Base-by-base conservation (phyloP, 306 rosid species). In the Trifolium dubium region DNA sequence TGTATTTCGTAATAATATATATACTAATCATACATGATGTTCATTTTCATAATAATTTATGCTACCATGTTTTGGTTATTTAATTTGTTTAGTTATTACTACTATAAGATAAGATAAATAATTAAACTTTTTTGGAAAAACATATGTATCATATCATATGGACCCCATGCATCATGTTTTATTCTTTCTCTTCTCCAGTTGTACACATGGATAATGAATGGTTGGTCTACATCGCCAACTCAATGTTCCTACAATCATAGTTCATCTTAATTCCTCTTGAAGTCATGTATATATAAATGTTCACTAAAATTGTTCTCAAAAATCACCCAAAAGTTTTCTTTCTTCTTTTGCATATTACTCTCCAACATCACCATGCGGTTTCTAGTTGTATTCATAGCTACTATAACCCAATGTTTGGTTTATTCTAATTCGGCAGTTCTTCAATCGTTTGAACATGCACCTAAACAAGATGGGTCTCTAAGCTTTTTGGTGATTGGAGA, bases 401-500 rank as follows among this genome's bases (percentile, higher is more conserved):
- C 41, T 67, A 29, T 74, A 61, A 62, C 28, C 9, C 40, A 67
- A 39, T 60, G 53, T 74, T 80, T 80, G 72, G 77, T 41, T 51
- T 60, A 30, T 28, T 61, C 69, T 32, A n/a, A n/a, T n/a, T 80
- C 39, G 0, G 77, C 73, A 53, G 55, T 13, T 34, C 69, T 80
- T 75, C 40, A 69, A 35, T 58, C 51, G 31, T 80, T 80, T 31
- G 64, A 75, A 28, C 55, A 69, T 19, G 63, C 76, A 15, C 68
- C 77, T 4, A 74, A 69, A 68, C 59, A 69, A 46, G 86, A 85
- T 40, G 89, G 81, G 1, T 79, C 92, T 41, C 79, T 90, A 15
- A 82, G 84, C 75, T 69, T 90, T 64, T 67, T 90, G 34, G 92
- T 85, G 13, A 43, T 90, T 32, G 96, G 96, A 67, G 96, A 90